phyloP scores from a whole-genome alignment of 345 rosid genomes.

The Leavenworthia alabamica region DNA sequence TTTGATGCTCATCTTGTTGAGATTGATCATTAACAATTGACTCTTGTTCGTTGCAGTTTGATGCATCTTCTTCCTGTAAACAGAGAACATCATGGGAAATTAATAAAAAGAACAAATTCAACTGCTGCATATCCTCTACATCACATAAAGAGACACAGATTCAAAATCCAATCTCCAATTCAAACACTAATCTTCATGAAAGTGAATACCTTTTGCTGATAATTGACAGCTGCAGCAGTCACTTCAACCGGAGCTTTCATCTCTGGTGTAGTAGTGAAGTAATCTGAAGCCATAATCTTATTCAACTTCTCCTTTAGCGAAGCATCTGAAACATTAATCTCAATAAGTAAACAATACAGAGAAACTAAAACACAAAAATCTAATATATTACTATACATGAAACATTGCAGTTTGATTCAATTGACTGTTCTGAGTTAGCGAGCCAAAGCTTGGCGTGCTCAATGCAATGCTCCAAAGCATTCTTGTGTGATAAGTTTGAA shows the following conservation, averaged over 20 bases:
- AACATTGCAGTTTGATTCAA: conserved; percentile 44
- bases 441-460: conserved; percentile 80
- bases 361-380: background rate
- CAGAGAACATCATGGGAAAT: background rate
- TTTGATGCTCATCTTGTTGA: conserved; percentile 36
- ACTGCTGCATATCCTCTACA: background rate
- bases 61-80: conserved; percentile 43
- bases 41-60: conserved; percentile 37
- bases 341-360: background rate
- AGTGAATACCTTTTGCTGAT: conserved; percentile 55
- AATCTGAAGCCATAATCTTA: conserved; percentile 83
- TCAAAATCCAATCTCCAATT: background rate
- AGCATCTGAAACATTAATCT: conserved; percentile 46
- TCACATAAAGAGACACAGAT: background rate
- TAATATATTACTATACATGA: conserved; percentile 45
- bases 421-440: conserved; percentile 49
- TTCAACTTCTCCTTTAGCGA: conserved; percentile 64
- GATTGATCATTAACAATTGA: conserved; percentile 32
- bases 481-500: conserved; percentile 69
- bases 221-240: conserved; percentile 61
- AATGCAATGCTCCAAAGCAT: conserved; percentile 63
- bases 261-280: conserved; percentile 75
- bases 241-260: conserved; percentile 78
- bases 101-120: background rate
- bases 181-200: background rate